These are phyloP conservation scores for Hericium erinaceus DNA, from an alignment of 768 basidiomycete species.

Conservation along the genomic window DNA sequence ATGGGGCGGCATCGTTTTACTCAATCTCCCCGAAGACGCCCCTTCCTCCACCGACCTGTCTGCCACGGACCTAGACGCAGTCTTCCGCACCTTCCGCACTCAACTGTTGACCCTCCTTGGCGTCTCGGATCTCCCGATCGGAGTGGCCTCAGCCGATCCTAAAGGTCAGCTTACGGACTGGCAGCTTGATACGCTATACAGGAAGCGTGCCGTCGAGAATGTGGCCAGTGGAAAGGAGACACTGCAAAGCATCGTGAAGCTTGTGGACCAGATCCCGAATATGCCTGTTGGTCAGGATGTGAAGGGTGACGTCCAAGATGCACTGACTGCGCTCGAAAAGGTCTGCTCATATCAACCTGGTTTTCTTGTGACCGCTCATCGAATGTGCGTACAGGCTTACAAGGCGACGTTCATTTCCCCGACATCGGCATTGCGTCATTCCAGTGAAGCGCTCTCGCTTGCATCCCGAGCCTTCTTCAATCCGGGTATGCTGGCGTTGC, in stretches of 20 bases:
- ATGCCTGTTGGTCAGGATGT: conserved; percentile 88
- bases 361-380: neutral
- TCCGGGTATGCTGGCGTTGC: conserved; percentile 88
- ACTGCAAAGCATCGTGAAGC: conserved; percentile 69
- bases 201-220: conserved; percentile 64
- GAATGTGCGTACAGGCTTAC: conserved; percentile 27
- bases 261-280: conserved; percentile 79
- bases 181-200: conserved; percentile 75
- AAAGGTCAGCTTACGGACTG: conserved; percentile 44
- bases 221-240: conserved; percentile 60
- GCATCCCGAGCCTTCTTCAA: conserved; percentile 91
- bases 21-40: conserved; percentile 41
- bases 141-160: conserved; percentile 24
- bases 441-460: conserved; percentile 50
- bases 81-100: conserved; percentile 55
- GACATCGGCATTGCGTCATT: conserved; percentile 42
- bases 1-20: conserved; percentile 83
- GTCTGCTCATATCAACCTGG: conserved; percentile 31
- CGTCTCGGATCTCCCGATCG: conserved; percentile 50
- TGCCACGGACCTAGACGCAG: conserved; percentile 33
- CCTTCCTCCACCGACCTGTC: conserved; percentile 29
- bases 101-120: conserved; percentile 82
- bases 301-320: conserved; percentile 55
- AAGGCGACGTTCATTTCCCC: conserved; percentile 30
- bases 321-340: conserved; percentile 64